A percentile compares a stretch with the other conserved stretches of the same genome.
Evolutionary conservation across 192 early-diverging fungal species (phyloP).

Genomic region (Linnemannia zychae): DNA sequence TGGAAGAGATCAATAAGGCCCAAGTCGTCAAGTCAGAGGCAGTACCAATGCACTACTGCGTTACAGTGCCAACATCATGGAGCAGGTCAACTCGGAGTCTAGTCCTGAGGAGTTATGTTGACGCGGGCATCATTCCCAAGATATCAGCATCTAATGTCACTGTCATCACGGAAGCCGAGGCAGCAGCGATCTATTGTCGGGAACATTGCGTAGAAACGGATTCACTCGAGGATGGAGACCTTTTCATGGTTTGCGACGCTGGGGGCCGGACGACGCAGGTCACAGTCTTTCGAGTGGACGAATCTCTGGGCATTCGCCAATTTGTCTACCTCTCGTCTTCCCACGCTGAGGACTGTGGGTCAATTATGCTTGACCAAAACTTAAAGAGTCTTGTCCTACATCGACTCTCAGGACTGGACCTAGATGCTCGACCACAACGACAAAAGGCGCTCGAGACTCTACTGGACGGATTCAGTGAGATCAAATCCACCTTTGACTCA

Average conservation of each 20-base stretch:
- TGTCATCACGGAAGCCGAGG: conserved; percentile 57
- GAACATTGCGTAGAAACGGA: conserved; percentile 47
- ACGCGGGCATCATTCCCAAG: conserved; percentile 26
- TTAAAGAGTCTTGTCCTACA: conserved; percentile 35
- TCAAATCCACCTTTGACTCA: conserved; percentile 35
- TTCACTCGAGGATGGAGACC: conserved; percentile 37
- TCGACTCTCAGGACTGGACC: conserved; percentile 25
- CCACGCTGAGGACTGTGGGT: conserved; percentile 35
- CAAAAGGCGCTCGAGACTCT: conserved; percentile 43
- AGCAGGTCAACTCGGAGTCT: conserved; percentile 18
- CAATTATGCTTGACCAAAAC: conserved; percentile 28
- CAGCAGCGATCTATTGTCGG: conserved; percentile 56
- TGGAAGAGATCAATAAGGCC: conserved; percentile 40
- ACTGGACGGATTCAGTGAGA: conserved; percentile 31
- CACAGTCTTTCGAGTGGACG: conserved; percentile 49
- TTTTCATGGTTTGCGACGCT: conserved; percentile 59
- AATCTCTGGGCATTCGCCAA: conserved; percentile 36
- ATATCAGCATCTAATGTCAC: conserved; percentile 31
- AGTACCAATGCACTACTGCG: conserved; percentile 30
- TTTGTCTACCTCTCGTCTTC: conserved; percentile 32
- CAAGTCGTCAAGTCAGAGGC: conserved; percentile 21
- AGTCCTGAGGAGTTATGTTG: conserved; percentile 30
- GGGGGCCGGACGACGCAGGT: conserved; percentile 56
- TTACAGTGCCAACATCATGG: conserved; percentile 41
- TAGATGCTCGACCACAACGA: conserved; percentile 34